Evolutionary conservation across 768 basidiomycete species (phyloP).

Genomic region (Macrolepiota fuliginosa): DNA sequence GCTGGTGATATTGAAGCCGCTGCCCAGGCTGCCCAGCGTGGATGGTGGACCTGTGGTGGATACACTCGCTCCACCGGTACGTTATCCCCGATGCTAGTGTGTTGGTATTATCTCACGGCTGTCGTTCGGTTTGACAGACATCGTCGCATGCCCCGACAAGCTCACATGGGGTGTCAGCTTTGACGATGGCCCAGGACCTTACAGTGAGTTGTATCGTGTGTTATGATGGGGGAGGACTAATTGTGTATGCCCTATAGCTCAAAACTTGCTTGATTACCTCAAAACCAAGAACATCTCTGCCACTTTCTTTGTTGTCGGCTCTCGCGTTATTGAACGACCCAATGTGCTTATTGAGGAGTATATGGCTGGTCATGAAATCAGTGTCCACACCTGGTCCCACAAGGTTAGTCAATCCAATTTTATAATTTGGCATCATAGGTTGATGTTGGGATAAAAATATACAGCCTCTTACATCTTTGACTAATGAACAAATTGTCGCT

Average conservation of each 20-base stretch:
- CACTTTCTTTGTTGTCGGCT: constrained; percentile 92
- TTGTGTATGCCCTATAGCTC: constrained; percentile 20
- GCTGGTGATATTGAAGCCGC: constrained; percentile 53
- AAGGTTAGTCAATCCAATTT: constrained; percentile 34
- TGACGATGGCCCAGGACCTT: constrained; percentile 85
- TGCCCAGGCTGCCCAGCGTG: constrained; percentile 55
- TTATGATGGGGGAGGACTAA: background rate
- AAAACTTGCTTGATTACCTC: constrained; percentile 74
- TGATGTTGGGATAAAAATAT: background rate
- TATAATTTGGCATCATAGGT: background rate
- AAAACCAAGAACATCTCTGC: constrained; percentile 58
- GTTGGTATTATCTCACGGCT: background rate
- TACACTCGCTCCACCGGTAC: constrained; percentile 50
- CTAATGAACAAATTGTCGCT: constrained; percentile 84
- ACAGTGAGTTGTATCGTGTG: constrained; percentile 51
- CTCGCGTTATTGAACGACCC: constrained; percentile 79
- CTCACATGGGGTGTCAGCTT: constrained; percentile 80
- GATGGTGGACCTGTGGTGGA: constrained; percentile 93
- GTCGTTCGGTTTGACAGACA: constrained; percentile 35
- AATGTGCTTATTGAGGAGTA: constrained; percentile 75
- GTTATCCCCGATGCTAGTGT: background rate
- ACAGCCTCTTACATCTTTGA: constrained; percentile 64
- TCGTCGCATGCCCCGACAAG: constrained; percentile 66
- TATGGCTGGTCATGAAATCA: constrained; percentile 77
- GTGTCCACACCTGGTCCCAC: constrained; percentile 93